phyloP scores from a whole-genome alignment of 495 filamentous ascomycete genomes.

The Penicillium cataractarum region DNA sequence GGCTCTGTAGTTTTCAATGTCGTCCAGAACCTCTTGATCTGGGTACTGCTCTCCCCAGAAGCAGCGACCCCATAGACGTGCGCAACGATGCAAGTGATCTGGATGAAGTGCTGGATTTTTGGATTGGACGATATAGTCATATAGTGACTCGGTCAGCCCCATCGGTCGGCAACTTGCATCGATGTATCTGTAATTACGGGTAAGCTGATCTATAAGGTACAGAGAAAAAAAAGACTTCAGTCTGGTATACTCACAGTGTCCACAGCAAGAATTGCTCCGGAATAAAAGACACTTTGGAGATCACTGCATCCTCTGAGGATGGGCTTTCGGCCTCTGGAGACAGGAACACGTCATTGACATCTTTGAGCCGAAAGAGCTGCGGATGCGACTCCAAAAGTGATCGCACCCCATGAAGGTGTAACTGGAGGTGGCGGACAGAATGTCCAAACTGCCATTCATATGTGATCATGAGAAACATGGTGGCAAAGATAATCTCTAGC shows the following conservation, averaged over 20 bases:
- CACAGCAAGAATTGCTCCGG: constrained; percentile 46
- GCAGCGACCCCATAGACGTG: constrained; percentile 47
- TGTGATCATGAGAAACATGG: constrained; percentile 47
- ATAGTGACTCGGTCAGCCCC: constrained; percentile 42
- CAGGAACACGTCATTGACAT: constrained; percentile 40
- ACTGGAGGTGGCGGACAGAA: constrained; percentile 44
- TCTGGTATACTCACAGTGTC: constrained; percentile 35
- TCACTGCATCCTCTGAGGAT: constrained; percentile 16
- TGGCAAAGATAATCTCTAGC: constrained; percentile 45
- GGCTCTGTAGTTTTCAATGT: constrained; percentile 51
- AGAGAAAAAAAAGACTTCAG: no score
- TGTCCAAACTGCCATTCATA: constrained; percentile 51
- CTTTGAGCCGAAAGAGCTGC: constrained; percentile 39
- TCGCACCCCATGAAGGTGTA: constrained; percentile 47
- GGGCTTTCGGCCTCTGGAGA: constrained; percentile 20
- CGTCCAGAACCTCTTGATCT: constrained; percentile 49
- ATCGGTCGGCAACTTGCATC: constrained; percentile 40
- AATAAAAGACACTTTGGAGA: constrained; percentile 40
- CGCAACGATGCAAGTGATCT: constrained; percentile 43
- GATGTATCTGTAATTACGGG: constrained; percentile 36
- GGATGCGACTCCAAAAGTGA: constrained; percentile 45
- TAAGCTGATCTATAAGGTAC: not conserved
- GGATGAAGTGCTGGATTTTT: constrained; percentile 43
- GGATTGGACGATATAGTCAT: constrained; percentile 41
- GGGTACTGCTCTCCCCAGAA: constrained; percentile 53